These are phyloP conservation scores for Mucor indicus DNA, from an alignment of 371 early-diverging fungal species.

Conservation along the genomic window DNA sequence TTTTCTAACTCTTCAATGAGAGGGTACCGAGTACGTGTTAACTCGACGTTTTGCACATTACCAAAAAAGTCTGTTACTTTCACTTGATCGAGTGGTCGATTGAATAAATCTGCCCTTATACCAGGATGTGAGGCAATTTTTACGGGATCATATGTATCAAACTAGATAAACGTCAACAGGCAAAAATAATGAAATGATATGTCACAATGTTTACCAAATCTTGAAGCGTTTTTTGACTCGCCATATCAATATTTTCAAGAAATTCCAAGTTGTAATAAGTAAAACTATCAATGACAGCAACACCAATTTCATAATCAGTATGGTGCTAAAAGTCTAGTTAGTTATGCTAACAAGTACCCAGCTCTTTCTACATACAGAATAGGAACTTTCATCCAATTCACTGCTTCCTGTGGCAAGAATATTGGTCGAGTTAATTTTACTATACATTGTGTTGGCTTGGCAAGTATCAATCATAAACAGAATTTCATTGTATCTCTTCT, in stretches of 20 bases:
- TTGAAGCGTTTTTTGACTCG: conserved; percentile 70
- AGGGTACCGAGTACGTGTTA: conserved; percentile 56
- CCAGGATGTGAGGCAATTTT: conserved; percentile 81
- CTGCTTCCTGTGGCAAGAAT: conserved; percentile 90
- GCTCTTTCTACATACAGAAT: conserved; percentile 62
- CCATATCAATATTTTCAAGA: conserved; percentile 79
- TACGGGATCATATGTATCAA: conserved; percentile 71
- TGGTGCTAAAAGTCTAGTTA: conserved; percentile 61
- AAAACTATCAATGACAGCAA: conserved; percentile 94
- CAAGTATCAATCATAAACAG: conserved; percentile 97
- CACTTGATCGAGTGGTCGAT: conserved; percentile 67
- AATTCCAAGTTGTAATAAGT: conserved; percentile 92
- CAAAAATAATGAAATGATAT: too few species aligned
- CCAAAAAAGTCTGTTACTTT: conserved; percentile 95
- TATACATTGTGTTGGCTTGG: conserved; percentile 95
- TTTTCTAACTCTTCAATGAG: conserved; percentile 7
- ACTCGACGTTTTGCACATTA: conserved; percentile 84
- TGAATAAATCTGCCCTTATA: conserved; percentile 80
- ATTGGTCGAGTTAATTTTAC: conserved; percentile 88
- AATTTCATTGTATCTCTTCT: conserved; percentile 91
- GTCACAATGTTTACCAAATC: conserved; percentile 76
- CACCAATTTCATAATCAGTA: conserved; percentile 87
- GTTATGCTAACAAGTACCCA: not conserved
- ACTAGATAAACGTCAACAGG: conserved; percentile 57
- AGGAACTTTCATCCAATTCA: conserved; percentile 84